Percentiles rank a stretch among this genome's conserved stretches.
Evolutionary conservation across 768 basidiomycete species (phyloP).

Genomic region (Collybia sordida): DNA sequence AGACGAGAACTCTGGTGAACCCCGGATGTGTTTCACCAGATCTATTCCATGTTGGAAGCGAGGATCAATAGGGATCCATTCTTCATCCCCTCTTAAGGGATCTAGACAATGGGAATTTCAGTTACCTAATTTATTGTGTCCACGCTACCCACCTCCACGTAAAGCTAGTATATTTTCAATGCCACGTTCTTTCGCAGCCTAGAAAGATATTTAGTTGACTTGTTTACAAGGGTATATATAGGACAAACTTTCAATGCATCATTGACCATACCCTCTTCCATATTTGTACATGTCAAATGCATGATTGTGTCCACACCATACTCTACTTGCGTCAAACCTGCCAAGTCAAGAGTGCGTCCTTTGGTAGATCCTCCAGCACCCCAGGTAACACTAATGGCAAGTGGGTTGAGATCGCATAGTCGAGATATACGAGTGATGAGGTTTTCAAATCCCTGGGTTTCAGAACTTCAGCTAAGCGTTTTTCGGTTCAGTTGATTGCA

Average conservation of each 20-base stretch:
- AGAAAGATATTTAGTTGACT: slow-evolving; percentile 3
- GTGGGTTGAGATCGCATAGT: slow-evolving; percentile 70
- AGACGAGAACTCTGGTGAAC: slow-evolving; percentile 71
- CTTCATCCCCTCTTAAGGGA: slow-evolving; percentile 90
- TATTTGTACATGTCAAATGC: slow-evolving; percentile 97
- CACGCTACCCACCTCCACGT: slow-evolving; percentile 68
- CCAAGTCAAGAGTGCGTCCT: slow-evolving; percentile 85
- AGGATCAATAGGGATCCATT: slow-evolving; percentile 85
- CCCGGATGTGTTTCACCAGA: slow-evolving; percentile 88
- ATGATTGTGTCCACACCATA: slow-evolving; percentile 85
- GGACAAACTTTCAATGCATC: slow-evolving; percentile 69
- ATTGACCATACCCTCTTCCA: slow-evolving; percentile 87
- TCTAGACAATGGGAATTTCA: slow-evolving; percentile 45
- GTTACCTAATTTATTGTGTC: background rate
- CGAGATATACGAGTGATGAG: slow-evolving; percentile 85
- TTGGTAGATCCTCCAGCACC: slow-evolving; percentile 94
- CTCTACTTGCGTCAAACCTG: slow-evolving; percentile 68
- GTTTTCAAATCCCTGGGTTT: slow-evolving; percentile 82
- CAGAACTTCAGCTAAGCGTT: background rate
- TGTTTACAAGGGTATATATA: slow-evolving; percentile 4
- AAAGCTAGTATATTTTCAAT: slow-evolving; percentile 91
- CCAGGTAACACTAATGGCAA: slow-evolving; percentile 95
- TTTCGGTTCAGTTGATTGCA: background rate
- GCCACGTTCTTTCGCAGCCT: slow-evolving; percentile 79
- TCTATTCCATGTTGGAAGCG: slow-evolving; percentile 84